Percentiles rank a stretch among this genome's conserved stretches.
These are phyloP conservation scores for Exophiala lecanii-corni DNA, from an alignment of 2,329 filamentous ascomycete genomes.

Conservation along the genomic window DNA sequence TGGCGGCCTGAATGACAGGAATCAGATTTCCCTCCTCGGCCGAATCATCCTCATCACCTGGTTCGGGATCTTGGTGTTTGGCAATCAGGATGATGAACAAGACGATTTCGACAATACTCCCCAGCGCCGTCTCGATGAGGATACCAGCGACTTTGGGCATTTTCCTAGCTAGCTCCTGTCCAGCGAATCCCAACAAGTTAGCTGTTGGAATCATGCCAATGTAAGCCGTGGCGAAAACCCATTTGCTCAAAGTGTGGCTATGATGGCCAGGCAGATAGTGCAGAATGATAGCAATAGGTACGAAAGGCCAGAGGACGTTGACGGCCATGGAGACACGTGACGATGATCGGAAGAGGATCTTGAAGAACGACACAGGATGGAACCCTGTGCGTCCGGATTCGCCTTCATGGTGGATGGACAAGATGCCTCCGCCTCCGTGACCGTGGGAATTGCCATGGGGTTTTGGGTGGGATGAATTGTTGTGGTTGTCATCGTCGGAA, in stretches of 20 bases:
- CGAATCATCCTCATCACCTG: conserved; percentile 10
- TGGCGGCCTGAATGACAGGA: conserved; percentile 75
- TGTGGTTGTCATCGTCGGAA: not conserved
- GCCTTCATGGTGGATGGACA: conserved; percentile 42
- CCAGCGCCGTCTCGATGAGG: conserved; percentile 53
- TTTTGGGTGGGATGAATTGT: not conserved
- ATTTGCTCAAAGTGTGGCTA: conserved; percentile 34
- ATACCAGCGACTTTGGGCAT: conserved; percentile 62
- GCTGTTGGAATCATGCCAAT: conserved; percentile 72
- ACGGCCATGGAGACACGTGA: conserved; percentile 59
- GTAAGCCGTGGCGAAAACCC: conserved; percentile 66
- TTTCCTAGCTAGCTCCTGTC: conserved; percentile 68
- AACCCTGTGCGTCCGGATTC: conserved; percentile 65
- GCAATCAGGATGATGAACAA: conserved; percentile 71
- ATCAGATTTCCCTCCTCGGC: conserved; percentile 39
- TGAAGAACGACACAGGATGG: conserved; percentile 59
- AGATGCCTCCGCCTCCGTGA: not conserved
- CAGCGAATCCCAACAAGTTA: conserved; percentile 70
- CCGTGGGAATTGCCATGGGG: not conserved
- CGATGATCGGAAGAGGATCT: conserved; percentile 59
- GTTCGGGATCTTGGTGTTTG: conserved; percentile 43
- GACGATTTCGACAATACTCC: conserved; percentile 75
- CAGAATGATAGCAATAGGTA: conserved; percentile 64
- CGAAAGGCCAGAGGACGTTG: conserved; percentile 69
- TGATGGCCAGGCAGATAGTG: conserved; percentile 53